Conservation (phyloP, 768 basidiomycete species). For the Boletales sp. region DNA sequence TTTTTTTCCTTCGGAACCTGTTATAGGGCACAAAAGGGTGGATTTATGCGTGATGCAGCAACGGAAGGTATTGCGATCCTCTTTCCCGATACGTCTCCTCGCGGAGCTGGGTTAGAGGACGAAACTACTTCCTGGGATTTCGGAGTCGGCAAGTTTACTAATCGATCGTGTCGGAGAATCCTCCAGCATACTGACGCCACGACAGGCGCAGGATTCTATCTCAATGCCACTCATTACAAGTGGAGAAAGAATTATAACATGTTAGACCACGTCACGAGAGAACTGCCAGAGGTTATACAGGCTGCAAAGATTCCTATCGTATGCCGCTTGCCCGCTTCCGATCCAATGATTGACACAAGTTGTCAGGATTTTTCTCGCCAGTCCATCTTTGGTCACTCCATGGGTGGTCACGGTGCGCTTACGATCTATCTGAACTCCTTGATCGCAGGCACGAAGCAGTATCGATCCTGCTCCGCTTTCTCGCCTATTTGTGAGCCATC, state of each 20-base stretch:
- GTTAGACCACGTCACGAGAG: conserved; percentile 78
- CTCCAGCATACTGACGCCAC: conserved; percentile 2
- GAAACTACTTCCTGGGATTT: conserved; percentile 88
- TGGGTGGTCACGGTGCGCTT: conserved; percentile 96
- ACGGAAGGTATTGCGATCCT: conserved; percentile 85
- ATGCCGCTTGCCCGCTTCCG: conserved; percentile 25
- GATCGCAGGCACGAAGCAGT: conserved; percentile 51
- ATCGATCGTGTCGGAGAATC: neutral
- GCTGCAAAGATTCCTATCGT: conserved; percentile 76
- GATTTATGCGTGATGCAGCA: conserved; percentile 82
- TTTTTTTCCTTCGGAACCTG: neutral
- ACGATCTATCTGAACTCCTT: conserved; percentile 79
- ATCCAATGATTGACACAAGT: neutral
- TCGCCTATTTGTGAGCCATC: conserved; percentile 84
- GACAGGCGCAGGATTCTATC: conserved; percentile 85
- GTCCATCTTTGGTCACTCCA: conserved; percentile 94
- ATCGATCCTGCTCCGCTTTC: conserved; percentile 87
- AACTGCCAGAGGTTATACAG: conserved; percentile 78
- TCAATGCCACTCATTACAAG: conserved; percentile 80
- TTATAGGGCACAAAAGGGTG: conserved; percentile 85
- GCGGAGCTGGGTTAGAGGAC: conserved; percentile 82
- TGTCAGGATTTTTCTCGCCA: conserved; percentile 74
- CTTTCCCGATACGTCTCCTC: conserved; percentile 91
- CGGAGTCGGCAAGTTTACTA: conserved; percentile 59
- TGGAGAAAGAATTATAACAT: conserved; percentile 82